Conservation (phyloP, 2,329 filamentous ascomycete species). For the Endocalyx cinctus region DNA sequence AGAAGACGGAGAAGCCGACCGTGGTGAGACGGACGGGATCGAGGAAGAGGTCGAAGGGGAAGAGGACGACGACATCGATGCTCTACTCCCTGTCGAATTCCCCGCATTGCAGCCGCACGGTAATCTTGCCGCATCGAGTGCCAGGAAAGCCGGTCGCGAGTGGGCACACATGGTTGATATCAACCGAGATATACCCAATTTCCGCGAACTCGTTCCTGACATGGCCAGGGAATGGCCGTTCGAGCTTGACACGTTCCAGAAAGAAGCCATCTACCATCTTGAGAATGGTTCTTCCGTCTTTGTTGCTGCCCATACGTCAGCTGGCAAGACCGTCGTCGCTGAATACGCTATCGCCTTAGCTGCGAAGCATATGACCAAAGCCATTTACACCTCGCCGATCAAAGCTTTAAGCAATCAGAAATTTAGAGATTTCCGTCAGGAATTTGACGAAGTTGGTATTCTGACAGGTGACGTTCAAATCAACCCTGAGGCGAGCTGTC, state of each 20-base stretch:
- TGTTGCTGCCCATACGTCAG: constrained; percentile 94
- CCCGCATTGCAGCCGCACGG: constrained; percentile 82
- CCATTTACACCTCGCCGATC: constrained; percentile 98
- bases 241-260: constrained; percentile 96
- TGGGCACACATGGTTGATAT: constrained; percentile 99
- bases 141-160: constrained; percentile 73
- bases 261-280: constrained; percentile 95
- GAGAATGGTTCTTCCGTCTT: constrained; percentile 97
- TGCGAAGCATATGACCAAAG: constrained; percentile 98
- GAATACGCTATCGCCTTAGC: constrained; percentile 97
- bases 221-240: constrained; percentile 98
- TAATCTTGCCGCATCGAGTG: constrained; percentile 65
- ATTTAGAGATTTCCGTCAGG: constrained; percentile 86
- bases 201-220: constrained; percentile 85
- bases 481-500: constrained; percentile 91
- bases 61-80: constrained; percentile 68
- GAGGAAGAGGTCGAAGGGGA: constrained; percentile 35
- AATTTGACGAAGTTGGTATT: constrained; percentile 94
- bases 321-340: constrained; percentile 95
- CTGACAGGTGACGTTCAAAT: constrained; percentile 97
- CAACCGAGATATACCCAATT: constrained; percentile 89
- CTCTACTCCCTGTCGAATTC: constrained; percentile 85
- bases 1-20: constrained; percentile 21
- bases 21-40: constrained; percentile 17
- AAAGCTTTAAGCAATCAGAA: constrained; percentile 99